Evolutionary conservation across 768 basidiomycete genomes (phyloP), one percentile per base, ranked within the genome.

Genomic region (Dentipellis sp.): DNA sequence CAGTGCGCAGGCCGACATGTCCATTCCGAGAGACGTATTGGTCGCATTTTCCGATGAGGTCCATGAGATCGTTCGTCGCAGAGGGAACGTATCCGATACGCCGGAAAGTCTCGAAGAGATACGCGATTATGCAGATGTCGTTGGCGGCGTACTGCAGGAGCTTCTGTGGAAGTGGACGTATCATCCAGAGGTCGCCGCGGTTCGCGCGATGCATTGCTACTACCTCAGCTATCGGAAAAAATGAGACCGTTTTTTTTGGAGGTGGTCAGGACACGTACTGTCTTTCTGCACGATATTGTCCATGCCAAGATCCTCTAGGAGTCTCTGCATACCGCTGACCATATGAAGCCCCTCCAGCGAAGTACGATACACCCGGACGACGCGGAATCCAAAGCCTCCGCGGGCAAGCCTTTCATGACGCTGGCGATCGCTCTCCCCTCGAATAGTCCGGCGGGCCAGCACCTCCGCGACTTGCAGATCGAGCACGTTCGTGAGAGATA

Each of bases 401-500:
- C 59, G 52, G 9, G 66, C 62, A 1, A 73, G 60, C 4, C 72
- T 66, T 0, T 57, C 35, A 9, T 68, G 23, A 1, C 72, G 65
- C 21, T 63, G 61, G 52, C 60, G 59, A 10, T 72, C 66, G 50
- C 54, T 55, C 47, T 70, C 68, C 3, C 65, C 67, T 3, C 63
- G 60, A 17, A 68, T 48, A 9, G 59, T 49, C 9, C 47, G 8
- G 21, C 72, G 68, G 0, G 68, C 69, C 35, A 59, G 53, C 53
- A 74, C 66, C 56, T 75, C 74, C 7, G 67, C 73, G 16, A 75
- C 63, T 57, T 74, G 74, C 34, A 75, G 66, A 60, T 75, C 74
- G 21, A 75, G 59, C 34, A 75, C 67, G 16, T 64, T 63, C 11
- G 59, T 54, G 22, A 75, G 54, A 0, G 46, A 12, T n/a, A 72